Base-by-base conservation (phyloP, 2,329 filamentous ascomycete genomes). In the Aspergillus awamori region DNA sequence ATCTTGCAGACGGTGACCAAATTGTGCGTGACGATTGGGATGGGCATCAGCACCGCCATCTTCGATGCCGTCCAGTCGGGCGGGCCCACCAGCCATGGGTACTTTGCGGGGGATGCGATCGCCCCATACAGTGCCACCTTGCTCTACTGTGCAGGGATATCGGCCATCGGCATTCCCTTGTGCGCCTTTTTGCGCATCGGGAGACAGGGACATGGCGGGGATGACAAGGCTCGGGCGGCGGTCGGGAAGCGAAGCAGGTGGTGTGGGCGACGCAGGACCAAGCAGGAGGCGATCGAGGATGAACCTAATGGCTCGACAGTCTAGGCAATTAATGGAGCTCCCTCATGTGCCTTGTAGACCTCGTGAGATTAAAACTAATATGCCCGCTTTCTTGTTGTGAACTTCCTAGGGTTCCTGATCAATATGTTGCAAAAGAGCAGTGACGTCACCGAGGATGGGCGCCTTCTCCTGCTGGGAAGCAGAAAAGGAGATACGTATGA, bases 1-100 rank as follows among this genome's bases (percentile, higher is more conserved):
- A 85, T 91, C 43, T 87, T 90, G 68, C 88, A 90, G 71, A 89
- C 88, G 2, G 80, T 88, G 22, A 85, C 85, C 45, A 83, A 87
- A 59, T 77, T 90, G 3, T 84, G 83, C 53, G 81, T 81, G 54
- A 87, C 87, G 0, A 76, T 88, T 1, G 84, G 53, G 3, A 56
- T 56, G 39, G 39, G 53, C 11, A 47, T 56, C 13, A 56, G 86
- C 3, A 81, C 89, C 57, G 86, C 86, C 1, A 81, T 89, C 53
- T 59, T 45, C 15, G 57, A 59, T 26, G 57, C 57, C 5, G 49
- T 59, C 11, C 13, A 26, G 8, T 26, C 57, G 6, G 22, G 20
- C 8, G 57, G 57, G 8, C 45, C 49, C 20, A 15, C 57, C 15
- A 47, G 26, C 6, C 20, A 15, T 10, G 57, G 57, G 8, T 59